phyloP scores from a whole-genome alignment of 305 asterid species.

The Solanum hybrid region DNA sequence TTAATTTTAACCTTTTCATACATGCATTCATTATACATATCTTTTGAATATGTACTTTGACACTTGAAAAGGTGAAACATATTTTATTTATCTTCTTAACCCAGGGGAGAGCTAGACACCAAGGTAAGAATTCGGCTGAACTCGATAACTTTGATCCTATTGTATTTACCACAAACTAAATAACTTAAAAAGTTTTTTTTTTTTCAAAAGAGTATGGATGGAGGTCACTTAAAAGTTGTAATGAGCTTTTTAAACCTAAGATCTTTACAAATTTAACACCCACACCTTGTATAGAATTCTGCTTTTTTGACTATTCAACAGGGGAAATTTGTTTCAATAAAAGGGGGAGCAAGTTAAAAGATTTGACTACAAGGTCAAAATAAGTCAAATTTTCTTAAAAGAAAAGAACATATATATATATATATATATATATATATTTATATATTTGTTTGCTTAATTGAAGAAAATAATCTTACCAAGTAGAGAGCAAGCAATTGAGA shows the following conservation, averaged over 20 bases:
- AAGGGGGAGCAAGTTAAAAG: neutral
- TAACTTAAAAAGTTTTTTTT: neutral
- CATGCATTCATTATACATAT: no score
- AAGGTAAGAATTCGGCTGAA: no score
- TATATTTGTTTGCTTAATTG: neutral
- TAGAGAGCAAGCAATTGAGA: constrained; percentile 35
- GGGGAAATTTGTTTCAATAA: neutral
- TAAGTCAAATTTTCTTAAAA: neutral
- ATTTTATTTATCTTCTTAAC: neutral
- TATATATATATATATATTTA: neutral
- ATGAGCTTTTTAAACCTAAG: neutral
- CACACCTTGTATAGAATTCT: neutral
- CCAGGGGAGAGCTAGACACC: neutral
- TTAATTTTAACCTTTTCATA: neutral
- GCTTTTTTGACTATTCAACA: neutral
- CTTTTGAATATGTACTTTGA: neutral
- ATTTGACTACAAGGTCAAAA: neutral
- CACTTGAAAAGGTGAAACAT: neutral
- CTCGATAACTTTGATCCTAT: no score
- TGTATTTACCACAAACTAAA: neutral
- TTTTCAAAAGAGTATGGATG: neutral
- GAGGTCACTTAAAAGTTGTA: neutral
- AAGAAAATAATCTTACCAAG: constrained; percentile 17
- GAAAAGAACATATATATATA: neutral
- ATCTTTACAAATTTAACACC: neutral